phyloP scores from a whole-genome alignment of 805 yeast genomes.

The Yarrowia hollandica region DNA sequence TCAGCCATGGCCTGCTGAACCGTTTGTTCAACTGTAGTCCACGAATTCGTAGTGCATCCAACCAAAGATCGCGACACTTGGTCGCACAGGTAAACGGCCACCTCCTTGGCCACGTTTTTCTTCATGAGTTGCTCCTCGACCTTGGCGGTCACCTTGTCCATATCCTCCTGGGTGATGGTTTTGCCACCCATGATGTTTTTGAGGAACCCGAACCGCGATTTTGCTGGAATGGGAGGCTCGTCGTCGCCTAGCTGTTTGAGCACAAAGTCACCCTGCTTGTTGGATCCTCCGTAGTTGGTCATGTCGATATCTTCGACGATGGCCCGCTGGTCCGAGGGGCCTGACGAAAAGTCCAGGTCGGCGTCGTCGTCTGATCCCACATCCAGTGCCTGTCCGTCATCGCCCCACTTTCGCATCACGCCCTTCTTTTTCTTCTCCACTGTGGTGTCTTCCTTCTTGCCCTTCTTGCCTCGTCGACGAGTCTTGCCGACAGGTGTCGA shows the following conservation, averaged over 20 bases:
- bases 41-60: conserved; percentile 69
- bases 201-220: conserved; percentile 54
- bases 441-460: conserved; percentile 24
- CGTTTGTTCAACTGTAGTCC: conserved; percentile 73
- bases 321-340: conserved; percentile 32
- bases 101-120: conserved; percentile 90
- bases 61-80: conserved; percentile 68
- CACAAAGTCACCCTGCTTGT: conserved; percentile 59
- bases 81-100: conserved; percentile 68
- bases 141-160: conserved; percentile 62
- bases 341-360: conserved; percentile 57
- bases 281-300: conserved; percentile 46
- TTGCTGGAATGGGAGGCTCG: conserved; percentile 41
- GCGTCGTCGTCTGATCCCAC: conserved; percentile 43
- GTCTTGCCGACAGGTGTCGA: conserved; percentile 19
- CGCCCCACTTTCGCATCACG: conserved; percentile 63
- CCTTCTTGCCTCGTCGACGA: conserved; percentile 33
- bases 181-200: conserved; percentile 68
- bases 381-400: conserved; percentile 58
- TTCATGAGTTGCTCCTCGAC: conserved; percentile 75
- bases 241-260: conserved; percentile 63
- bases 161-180: conserved; percentile 60
- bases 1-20: conserved; percentile 62
- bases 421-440: conserved; percentile 35
- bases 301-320: conserved; percentile 37